A percentile compares a stretch with the other conserved stretches of the same genome.
Evolutionary conservation across 2,329 filamentous ascomycete species (phyloP).

Genomic region (Tolypocladium paradoxum): DNA sequence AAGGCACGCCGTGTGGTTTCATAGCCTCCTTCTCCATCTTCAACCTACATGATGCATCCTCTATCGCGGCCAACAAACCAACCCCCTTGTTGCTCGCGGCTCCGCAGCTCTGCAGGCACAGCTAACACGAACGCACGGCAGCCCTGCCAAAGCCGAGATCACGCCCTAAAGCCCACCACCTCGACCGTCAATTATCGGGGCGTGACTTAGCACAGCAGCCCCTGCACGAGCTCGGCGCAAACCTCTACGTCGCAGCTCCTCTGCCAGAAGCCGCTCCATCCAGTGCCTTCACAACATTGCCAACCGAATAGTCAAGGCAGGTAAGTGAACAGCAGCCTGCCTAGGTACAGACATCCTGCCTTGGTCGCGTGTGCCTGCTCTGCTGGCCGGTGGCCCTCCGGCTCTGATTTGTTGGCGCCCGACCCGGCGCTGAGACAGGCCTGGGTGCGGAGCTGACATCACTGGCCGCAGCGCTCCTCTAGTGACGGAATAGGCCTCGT

Average conservation of each 20-base stretch:
- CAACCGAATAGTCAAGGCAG: too few relatives aligned
- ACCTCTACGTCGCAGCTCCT: not conserved
- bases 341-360: not conserved
- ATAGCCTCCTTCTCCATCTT: not conserved
- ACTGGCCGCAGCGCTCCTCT: not conserved
- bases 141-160: too few relatives aligned
- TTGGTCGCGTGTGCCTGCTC: not conserved
- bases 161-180: not conserved
- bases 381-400: not conserved
- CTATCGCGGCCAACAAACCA: too few relatives aligned
- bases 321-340: not conserved
- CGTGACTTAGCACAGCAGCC: too few relatives aligned
- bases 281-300: not conserved
- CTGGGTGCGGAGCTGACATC: not conserved
- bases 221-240: not conserved
- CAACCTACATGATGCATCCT: not conserved
- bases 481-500: not conserved
- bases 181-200: not conserved
- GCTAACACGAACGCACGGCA: too few relatives aligned
- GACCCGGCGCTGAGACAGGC: not conserved
- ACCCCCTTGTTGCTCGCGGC: too few relatives aligned
- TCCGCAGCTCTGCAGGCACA: too few relatives aligned
- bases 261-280: not conserved
- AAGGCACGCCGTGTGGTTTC: too few relatives aligned
- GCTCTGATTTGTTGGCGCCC: not conserved